Evolutionary conservation across 352 stramenopile species (phyloP), one percentile per base, ranked within the genome.

Genomic region (Plasmopara viticola): DNA sequence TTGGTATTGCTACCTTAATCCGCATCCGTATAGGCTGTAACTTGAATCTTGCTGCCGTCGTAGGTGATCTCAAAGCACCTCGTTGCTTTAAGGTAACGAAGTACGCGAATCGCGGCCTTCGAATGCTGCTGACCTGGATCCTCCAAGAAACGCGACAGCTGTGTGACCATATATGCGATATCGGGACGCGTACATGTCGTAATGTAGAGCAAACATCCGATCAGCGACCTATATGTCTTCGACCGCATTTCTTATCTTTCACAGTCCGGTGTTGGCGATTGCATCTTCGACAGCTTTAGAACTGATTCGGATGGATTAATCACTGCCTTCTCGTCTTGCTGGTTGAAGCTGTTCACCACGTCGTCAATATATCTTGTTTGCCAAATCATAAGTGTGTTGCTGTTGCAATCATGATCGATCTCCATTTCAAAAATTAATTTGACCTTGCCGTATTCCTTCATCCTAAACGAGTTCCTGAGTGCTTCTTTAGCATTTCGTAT

Each of bases 331-430:
- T 5, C 40, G 17, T 29, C 15, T 17, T 30, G 40, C 40, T 45
- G 40, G 28, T 6, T 25, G 5, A 25, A n/a, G 30, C 13, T 8
- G 8, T 13, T 17, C 17, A 45, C 40, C 40, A 45, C 17, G 40
- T 45, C 40, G 15, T 28, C 40, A 17, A 45, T 45, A 15, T 45
- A 45, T 30, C 40, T 13, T 7, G n/a, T 45, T 29, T 30, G 40
- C 17, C 15, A 2, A 17, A 45, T 45, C 14, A 45, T 45, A 6
- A 45, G 40, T 5, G 6, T 30, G 9, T 15, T 30, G 9, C 0
- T 14, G 13, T 45, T 29, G 5, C 15, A 4, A 13, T 45, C 40
- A 29, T 45, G 17, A 6, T 45, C 40, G 6, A 29, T 45, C 40
- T 25, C 40, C 40, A 45, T 45, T 12, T 2, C 14, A 13, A 28